Conservation (phyloP, 2,329 filamentous ascomycete species). For the Elsinoe australis region DNA sequence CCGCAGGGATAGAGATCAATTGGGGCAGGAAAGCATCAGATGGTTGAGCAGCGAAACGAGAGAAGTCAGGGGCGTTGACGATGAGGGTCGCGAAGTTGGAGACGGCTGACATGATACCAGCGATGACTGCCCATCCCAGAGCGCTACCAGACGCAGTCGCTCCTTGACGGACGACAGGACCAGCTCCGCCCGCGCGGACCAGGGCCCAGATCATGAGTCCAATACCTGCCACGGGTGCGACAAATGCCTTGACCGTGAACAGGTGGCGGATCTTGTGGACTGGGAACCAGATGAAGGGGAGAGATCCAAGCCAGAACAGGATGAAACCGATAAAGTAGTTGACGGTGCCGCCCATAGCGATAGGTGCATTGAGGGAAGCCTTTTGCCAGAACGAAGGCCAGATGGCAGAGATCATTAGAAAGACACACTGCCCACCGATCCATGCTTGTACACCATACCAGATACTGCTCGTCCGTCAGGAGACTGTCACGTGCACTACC, state of each 20-base stretch:
- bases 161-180: slow-evolving; percentile 68
- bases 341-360: slow-evolving; percentile 19
- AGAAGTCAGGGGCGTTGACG: slow-evolving; percentile 68
- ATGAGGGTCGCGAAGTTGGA: slow-evolving; percentile 88
- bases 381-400: slow-evolving; percentile 48
- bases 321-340: slow-evolving; percentile 68
- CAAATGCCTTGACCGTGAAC: slow-evolving; percentile 81
- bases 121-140: slow-evolving; percentile 74
- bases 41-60: slow-evolving; percentile 72
- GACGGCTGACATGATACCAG: slow-evolving; percentile 80
- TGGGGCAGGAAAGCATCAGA: slow-evolving; percentile 74
- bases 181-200: slow-evolving; percentile 70
- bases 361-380: slow-evolving; percentile 12
- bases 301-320: slow-evolving; percentile 71
- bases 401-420: slow-evolving; percentile 80
- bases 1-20: slow-evolving; percentile 38
- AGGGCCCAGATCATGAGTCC: slow-evolving; percentile 84
- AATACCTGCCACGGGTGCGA: slow-evolving; percentile 75
- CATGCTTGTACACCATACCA: slow-evolving; percentile 84
- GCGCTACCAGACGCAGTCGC: slow-evolving; percentile 56
- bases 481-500: not conserved
- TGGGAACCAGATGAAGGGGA: slow-evolving; percentile 82
- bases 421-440: slow-evolving; percentile 71
- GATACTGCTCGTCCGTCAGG: slow-evolving; percentile 35
- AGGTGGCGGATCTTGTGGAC: slow-evolving; percentile 83